A percentile compares a stretch with the other conserved stretches of the same genome.
These are phyloP conservation scores for Phialophora verrucosa DNA, from an alignment of 2,329 filamentous ascomycete genomes.

Conservation along the genomic window DNA sequence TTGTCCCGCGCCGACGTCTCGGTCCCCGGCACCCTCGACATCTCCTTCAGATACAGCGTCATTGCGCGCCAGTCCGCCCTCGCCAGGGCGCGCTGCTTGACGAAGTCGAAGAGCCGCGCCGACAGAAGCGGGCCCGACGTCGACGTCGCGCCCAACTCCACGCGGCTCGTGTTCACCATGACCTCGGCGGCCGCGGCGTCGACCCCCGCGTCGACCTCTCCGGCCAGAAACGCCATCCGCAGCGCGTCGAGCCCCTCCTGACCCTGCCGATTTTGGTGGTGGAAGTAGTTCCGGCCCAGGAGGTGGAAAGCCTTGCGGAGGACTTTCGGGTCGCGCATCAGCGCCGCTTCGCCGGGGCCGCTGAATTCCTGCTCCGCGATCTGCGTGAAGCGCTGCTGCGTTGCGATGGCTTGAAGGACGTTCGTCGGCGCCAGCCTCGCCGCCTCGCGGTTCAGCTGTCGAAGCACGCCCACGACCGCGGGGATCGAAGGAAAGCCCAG, in stretches of 20 bases:
- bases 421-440: slow-evolving; percentile 10
- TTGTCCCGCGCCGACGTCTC: slow-evolving; percentile 19
- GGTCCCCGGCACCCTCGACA: slow-evolving; percentile 12
- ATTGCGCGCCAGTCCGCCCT: slow-evolving; percentile 29
- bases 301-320: slow-evolving; percentile 26
- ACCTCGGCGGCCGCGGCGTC: slow-evolving; percentile 25
- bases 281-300: slow-evolving; percentile 24
- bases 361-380: slow-evolving; percentile 19
- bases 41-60: slow-evolving; percentile 24
- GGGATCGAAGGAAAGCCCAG: slow-evolving; percentile 24
- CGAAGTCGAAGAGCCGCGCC: slow-evolving; percentile 10
- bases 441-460: slow-evolving; percentile 14
- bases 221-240: slow-evolving; percentile 19
- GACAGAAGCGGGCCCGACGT: background rate
- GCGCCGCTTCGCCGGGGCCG: slow-evolving; percentile 1
- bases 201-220: slow-evolving; percentile 29
- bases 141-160: background rate
- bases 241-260: slow-evolving; percentile 26
- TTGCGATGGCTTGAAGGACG: slow-evolving; percentile 8
- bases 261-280: slow-evolving; percentile 19
- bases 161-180: background rate
- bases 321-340: slow-evolving; percentile 24
- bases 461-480: slow-evolving; percentile 18
- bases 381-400: slow-evolving; percentile 23
- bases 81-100: slow-evolving; percentile 18